Percentiles rank a stretch among this genome's conserved stretches.
These are phyloP conservation scores for Tolypocladium guangdongense DNA, from an alignment of 2,329 filamentous ascomycete species.

Conservation along the genomic window DNA sequence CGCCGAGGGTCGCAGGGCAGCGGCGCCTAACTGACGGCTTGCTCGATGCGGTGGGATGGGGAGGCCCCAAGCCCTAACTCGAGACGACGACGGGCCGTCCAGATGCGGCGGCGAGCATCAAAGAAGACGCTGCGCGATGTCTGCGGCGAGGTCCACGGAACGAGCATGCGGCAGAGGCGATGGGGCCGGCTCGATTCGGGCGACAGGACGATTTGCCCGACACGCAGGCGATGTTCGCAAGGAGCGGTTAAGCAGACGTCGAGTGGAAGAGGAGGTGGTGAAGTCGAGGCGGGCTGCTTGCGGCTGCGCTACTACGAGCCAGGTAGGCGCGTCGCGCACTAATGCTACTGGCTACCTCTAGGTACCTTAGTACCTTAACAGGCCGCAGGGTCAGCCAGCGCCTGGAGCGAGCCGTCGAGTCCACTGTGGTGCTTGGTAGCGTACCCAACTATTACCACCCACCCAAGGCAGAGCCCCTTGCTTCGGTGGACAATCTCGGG, in stretches of 20 bases:
- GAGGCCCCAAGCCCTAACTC: background rate
- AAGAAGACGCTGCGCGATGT: background rate
- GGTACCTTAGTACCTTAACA: no score
- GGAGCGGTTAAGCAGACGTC: background rate
- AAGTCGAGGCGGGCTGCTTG: background rate
- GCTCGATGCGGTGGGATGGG: background rate
- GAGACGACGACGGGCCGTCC: background rate
- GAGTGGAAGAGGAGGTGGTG: background rate
- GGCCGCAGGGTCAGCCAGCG: slow-evolving; percentile 13
- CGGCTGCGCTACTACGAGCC: slow-evolving; percentile 9
- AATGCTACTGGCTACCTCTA: slow-evolving; percentile 25
- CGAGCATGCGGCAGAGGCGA: background rate
- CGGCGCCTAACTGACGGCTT: background rate
- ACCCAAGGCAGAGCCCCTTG: background rate
- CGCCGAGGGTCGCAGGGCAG: background rate
- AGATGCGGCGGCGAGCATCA: background rate
- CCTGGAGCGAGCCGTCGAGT: slow-evolving; percentile 3
- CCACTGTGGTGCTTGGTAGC: background rate
- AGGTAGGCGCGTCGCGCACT: slow-evolving; percentile 22
- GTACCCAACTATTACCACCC: background rate
- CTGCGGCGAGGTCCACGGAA: background rate
- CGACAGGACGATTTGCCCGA: background rate
- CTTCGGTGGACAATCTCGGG: background rate
- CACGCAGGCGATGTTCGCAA: background rate
- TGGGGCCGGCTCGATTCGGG: background rate